These are phyloP conservation scores for Tuber umbilicatum DNA, from an alignment of 495 filamentous ascomycete genomes.

Conservation along the genomic window DNA sequence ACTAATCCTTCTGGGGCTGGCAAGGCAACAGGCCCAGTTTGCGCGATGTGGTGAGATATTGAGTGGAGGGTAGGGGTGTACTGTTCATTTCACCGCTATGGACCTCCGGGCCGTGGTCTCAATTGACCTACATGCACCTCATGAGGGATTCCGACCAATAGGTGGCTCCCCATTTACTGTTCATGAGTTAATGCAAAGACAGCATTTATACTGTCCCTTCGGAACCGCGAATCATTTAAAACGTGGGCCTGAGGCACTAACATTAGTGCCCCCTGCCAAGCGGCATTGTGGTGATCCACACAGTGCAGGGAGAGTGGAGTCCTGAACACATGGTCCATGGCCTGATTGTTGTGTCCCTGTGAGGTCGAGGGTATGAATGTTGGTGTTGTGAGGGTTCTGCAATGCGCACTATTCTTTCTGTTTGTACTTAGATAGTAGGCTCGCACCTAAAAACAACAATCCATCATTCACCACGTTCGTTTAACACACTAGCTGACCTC, in stretches of 20 bases:
- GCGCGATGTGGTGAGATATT: neutral
- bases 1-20: neutral
- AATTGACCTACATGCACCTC: neutral
- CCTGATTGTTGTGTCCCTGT: too few species aligned
- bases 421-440: too few species aligned
- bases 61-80: neutral
- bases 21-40: neutral
- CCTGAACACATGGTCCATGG: too few species aligned
- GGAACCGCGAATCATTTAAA: neutral
- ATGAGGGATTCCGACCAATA: neutral
- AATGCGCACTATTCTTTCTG: too few species aligned
- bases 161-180: constrained; percentile 7
- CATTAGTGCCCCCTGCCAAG: too few species aligned
- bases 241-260: neutral
- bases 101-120: neutral
- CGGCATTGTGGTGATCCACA: too few species aligned
- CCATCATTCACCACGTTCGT: too few species aligned
- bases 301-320: too few species aligned
- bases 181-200: neutral
- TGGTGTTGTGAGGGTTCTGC: too few species aligned
- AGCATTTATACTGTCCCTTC: neutral
- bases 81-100: neutral
- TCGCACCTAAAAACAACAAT: too few species aligned
- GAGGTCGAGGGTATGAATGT: too few species aligned
- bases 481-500: too few species aligned